Evolutionary conservation across 1,284 basidiomycete genomes (phyloP).

Genomic region (Inonotus hispidus): DNA sequence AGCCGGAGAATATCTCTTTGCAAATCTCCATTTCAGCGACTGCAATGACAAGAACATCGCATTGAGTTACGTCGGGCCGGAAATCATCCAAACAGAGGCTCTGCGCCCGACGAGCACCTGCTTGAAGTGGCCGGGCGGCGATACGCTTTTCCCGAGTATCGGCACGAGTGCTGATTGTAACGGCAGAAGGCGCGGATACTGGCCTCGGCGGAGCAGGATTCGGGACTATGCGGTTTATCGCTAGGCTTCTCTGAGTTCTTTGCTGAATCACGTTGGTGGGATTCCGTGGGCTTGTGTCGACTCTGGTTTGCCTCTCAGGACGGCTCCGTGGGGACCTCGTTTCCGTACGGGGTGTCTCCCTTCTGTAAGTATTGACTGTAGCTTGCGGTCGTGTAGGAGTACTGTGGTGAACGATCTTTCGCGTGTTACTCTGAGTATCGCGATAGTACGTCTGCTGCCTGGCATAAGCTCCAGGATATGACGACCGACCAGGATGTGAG

Average conservation of each 20-base stretch:
- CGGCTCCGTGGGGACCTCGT: not conserved
- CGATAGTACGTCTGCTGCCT: not conserved
- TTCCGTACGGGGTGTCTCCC: not conserved
- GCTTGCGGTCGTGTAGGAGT: not conserved
- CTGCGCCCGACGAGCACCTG: not conserved
- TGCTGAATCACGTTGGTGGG: not conserved
- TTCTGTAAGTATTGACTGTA: not conserved
- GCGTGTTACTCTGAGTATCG: not conserved
- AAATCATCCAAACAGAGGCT: not conserved
- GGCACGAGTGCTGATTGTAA: not conserved
- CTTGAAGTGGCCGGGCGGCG: not conserved
- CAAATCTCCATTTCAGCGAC: constrained; percentile 16
- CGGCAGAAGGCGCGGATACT: not conserved
- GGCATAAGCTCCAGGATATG: not conserved
- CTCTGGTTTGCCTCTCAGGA: not conserved
- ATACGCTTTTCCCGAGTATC: not conserved
- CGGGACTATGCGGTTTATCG: not conserved
- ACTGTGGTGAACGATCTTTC: not conserved
- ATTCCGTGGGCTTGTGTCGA: not conserved
- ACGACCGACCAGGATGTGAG: not conserved
- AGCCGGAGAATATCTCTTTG: constrained; percentile 16
- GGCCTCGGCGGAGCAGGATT: not conserved
- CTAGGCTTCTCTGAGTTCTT: not conserved
- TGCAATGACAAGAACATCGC: constrained; percentile 12
- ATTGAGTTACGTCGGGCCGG: constrained; percentile 8